Evolutionary conservation across 2,329 filamentous ascomycete genomes (phyloP).

Genomic region (Calonectria ilicicola): DNA sequence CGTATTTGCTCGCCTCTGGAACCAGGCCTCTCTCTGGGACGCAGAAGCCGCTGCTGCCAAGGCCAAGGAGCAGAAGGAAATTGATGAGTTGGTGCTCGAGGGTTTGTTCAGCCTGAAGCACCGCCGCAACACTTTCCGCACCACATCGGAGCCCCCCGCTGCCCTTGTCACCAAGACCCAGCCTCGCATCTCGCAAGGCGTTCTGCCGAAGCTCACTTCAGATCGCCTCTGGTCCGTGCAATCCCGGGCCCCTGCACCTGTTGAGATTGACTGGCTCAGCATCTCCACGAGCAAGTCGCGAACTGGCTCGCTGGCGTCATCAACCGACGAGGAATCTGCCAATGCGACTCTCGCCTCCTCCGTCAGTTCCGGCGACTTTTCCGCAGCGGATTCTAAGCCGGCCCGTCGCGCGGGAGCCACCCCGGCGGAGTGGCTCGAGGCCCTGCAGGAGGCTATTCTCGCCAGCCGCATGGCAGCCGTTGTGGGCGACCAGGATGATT

Average conservation of each 20-base stretch:
- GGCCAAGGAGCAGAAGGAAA: constrained; percentile 32
- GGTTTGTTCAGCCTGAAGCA: constrained; percentile 43
- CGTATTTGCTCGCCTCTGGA: constrained; percentile 39
- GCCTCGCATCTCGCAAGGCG: constrained; percentile 43
- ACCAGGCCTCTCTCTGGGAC: constrained; percentile 43
- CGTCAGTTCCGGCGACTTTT: constrained; percentile 31
- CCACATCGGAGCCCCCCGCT: constrained; percentile 39
- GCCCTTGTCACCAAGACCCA: constrained; percentile 49
- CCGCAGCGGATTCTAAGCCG: background rate
- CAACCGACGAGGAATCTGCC: constrained; percentile 29
- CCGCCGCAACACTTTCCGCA: constrained; percentile 42
- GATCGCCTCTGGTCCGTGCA: constrained; percentile 50
- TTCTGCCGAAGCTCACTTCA: constrained; percentile 47
- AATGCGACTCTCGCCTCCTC: constrained; percentile 35
- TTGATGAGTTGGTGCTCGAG: constrained; percentile 37
- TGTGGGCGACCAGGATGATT: constrained; percentile 24
- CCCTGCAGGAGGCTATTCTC: constrained; percentile 47
- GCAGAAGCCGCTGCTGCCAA: constrained; percentile 31
- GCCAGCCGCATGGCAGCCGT: constrained; percentile 15
- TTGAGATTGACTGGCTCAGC: constrained; percentile 37
- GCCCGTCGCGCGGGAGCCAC: constrained; percentile 39
- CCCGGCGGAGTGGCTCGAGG: constrained; percentile 52
- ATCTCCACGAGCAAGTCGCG: constrained; percentile 36
- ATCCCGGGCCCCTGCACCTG: constrained; percentile 25
- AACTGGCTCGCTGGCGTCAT: constrained; percentile 34